These are phyloP conservation scores for Fraxinus excelsior DNA, from an alignment of 257 asterid genomes.

Conservation along the genomic window DNA sequence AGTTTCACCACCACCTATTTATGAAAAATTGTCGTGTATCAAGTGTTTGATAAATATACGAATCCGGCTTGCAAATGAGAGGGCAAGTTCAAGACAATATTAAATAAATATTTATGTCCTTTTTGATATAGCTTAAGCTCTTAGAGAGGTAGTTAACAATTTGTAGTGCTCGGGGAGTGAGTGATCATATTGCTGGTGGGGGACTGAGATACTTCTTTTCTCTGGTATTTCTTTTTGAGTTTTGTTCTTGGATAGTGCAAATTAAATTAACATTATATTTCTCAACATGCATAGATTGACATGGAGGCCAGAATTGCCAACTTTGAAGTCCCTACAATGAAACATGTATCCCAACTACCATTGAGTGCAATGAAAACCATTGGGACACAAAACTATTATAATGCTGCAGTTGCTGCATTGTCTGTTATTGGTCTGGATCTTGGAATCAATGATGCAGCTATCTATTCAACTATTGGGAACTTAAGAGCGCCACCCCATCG, in stretches of 20 bases:
- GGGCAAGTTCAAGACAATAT: neutral
- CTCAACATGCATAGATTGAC: conserved; percentile 24
- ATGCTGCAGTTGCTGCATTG: conserved; percentile 44
- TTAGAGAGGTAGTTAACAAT: neutral
- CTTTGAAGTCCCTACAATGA: conserved; percentile 29
- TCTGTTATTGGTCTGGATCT: conserved; percentile 36
- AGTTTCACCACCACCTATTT: neutral
- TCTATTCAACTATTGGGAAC: conserved; percentile 32
- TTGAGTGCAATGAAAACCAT: conserved; percentile 36
- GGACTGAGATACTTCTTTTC: neutral
- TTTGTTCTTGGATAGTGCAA: neutral
- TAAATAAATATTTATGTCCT: too few relatives aligned
- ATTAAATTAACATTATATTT: neutral
- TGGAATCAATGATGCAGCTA: conserved; percentile 31
- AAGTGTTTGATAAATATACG: neutral
- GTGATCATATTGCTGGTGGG: neutral
- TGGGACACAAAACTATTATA: conserved; percentile 41
- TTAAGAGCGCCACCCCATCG: conserved; percentile 40
- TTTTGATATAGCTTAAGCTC: neutral
- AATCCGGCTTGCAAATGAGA: neutral
- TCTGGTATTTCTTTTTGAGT: neutral
- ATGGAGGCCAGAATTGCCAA: conserved; percentile 35
- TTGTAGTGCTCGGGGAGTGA: neutral
- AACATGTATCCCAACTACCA: conserved; percentile 24
- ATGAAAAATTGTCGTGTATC: neutral